These are phyloP conservation scores for Fusarium odoratissimum DNA, from an alignment of 2,329 filamentous ascomycete species.

Conservation along the genomic window DNA sequence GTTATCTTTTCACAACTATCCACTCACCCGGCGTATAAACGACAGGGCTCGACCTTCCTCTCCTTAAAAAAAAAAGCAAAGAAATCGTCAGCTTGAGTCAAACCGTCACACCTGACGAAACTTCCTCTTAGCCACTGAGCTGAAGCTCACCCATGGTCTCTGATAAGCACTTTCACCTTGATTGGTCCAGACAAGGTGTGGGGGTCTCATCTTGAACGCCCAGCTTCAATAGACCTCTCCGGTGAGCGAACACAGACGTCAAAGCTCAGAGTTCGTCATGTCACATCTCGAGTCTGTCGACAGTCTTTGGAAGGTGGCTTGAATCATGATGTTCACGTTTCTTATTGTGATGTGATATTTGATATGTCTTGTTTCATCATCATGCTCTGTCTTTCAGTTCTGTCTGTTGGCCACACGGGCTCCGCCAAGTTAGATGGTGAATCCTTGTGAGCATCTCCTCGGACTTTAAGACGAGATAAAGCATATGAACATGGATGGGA, in stretches of 20 bases:
- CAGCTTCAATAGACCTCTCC: slow-evolving; percentile 15
- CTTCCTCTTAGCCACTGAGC: slow-evolving; percentile 3
- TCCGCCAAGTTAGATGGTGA: background rate
- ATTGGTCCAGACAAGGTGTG: slow-evolving; percentile 42
- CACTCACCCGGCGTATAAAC: background rate
- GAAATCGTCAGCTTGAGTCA: slow-evolving; percentile 6
- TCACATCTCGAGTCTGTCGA: background rate
- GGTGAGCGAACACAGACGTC: slow-evolving; percentile 5
- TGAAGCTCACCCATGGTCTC: slow-evolving; percentile 4
- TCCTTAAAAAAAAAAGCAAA: slow-evolving; percentile 24
- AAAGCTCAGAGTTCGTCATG: slow-evolving; percentile 8
- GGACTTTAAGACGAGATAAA: background rate
- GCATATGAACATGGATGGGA: background rate
- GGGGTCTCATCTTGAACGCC: slow-evolving; percentile 32
- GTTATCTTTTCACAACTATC: slow-evolving; percentile 11
- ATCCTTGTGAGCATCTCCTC: background rate
- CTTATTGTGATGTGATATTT: slow-evolving; percentile 6
- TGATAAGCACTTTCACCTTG: slow-evolving; percentile 44
- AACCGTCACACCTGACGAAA: slow-evolving; percentile 24
- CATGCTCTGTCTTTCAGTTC: background rate
- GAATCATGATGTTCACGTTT: background rate
- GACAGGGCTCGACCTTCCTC: background rate
- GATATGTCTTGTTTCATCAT: slow-evolving; percentile 11
- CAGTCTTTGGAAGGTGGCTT: background rate
- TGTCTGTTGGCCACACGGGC: background rate